Evolutionary conservation across 768 basidiomycete species (phyloP).

Genomic region (Boletus bicolor): DNA sequence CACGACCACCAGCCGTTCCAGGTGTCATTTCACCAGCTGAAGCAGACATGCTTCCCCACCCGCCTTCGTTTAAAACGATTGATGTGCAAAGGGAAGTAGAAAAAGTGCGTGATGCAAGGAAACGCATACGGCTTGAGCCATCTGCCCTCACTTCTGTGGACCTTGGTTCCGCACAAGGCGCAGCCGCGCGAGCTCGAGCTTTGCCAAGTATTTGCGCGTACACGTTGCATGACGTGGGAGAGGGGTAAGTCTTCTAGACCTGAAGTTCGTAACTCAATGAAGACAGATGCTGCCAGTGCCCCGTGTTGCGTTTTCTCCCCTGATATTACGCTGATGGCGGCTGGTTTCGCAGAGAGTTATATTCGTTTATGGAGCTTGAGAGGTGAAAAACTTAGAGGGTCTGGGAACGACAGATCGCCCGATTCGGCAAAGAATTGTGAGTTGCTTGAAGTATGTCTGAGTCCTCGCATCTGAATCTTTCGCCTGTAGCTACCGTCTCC

Average conservation of each 20-base stretch:
- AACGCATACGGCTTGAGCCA: constrained; percentile 88
- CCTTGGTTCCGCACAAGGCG: constrained; percentile 54
- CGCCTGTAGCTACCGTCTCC: constrained; percentile 47
- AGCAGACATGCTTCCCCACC: constrained; percentile 75
- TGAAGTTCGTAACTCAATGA: constrained; percentile 6
- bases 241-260: constrained; percentile 61
- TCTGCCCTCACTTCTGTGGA: constrained; percentile 57
- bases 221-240: constrained; percentile 91
- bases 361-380: constrained; percentile 94
- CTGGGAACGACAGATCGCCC: constrained; percentile 71
- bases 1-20: constrained; percentile 46
- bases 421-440: constrained; percentile 67
- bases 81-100: constrained; percentile 93
- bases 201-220: constrained; percentile 94
- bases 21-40: constrained; percentile 65
- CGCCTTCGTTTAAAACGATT: constrained; percentile 74
- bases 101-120: constrained; percentile 83
- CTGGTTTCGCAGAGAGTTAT: constrained; percentile 94
- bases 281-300: constrained; percentile 44
- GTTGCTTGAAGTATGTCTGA: constrained; percentile 25
- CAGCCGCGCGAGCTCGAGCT: constrained; percentile 52
- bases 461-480: background rate
- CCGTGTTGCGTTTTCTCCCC: constrained; percentile 87
- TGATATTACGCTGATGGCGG: constrained; percentile 90
- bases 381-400: constrained; percentile 79